Conservation (phyloP, 257 asterid species). For the Cruciata laevipes region DNA sequence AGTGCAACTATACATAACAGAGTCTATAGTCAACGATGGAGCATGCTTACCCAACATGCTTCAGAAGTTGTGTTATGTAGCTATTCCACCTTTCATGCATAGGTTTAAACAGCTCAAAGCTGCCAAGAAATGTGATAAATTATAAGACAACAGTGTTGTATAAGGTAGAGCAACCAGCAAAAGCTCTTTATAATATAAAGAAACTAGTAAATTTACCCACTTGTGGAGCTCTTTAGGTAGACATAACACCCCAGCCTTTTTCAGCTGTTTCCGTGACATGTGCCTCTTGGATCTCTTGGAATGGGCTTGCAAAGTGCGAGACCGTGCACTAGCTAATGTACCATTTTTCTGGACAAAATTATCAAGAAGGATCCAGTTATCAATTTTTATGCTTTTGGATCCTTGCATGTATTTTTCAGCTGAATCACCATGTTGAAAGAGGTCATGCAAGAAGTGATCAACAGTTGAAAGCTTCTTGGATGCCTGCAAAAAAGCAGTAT, state of each 20-base stretch:
- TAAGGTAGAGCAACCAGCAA: background rate
- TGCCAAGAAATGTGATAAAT: constrained; percentile 25
- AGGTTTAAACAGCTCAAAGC: constrained; percentile 61
- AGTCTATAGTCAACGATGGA: constrained; percentile 5
- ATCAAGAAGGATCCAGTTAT: constrained; percentile 78
- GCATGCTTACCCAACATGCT: constrained; percentile 52
- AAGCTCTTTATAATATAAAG: background rate
- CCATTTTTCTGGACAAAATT: constrained; percentile 51
- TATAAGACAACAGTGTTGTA: constrained; percentile 8
- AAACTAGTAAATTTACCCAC: constrained; percentile 39
- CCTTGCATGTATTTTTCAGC: constrained; percentile 77
- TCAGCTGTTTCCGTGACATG: constrained; percentile 68
- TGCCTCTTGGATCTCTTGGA: constrained; percentile 73
- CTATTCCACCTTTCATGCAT: constrained; percentile 89
- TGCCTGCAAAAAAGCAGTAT: constrained; percentile 28
- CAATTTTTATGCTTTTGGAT: constrained; percentile 61
- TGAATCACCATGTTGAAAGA: constrained; percentile 74
- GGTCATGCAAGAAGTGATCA: constrained; percentile 57
- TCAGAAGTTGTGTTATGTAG: constrained; percentile 51
- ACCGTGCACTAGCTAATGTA: constrained; percentile 21
- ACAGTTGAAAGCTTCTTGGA: constrained; percentile 35
- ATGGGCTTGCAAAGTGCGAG: constrained; percentile 29
- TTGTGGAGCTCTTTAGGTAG: constrained; percentile 56
- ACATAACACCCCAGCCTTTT: constrained; percentile 49
- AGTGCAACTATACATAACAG: background rate